These are phyloP conservation scores for Cercospora zeina DNA, from an alignment of 2,329 filamentous ascomycete species.

Conservation along the genomic window DNA sequence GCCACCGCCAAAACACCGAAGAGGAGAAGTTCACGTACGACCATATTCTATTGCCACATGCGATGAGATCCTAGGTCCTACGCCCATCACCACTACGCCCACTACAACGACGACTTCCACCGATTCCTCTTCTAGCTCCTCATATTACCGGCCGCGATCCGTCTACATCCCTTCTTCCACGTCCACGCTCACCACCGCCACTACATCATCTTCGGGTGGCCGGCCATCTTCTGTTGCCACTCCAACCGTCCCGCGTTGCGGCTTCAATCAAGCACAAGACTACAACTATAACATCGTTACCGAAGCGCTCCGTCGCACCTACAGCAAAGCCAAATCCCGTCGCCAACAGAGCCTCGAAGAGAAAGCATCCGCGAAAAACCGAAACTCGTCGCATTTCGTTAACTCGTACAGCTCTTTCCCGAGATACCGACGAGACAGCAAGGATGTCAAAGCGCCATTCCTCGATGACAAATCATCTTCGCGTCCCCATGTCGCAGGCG, in stretches of 20 bases:
- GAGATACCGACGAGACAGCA: slow-evolving; percentile 7
- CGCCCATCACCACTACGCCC: background rate
- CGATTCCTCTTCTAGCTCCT: background rate
- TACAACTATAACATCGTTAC: background rate
- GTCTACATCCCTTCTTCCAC: background rate
- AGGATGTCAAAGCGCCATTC: slow-evolving; percentile 4
- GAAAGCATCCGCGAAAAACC: background rate
- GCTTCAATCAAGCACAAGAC: background rate
- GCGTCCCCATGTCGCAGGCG: background rate
- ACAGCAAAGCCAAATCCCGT: background rate
- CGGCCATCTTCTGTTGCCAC: background rate
- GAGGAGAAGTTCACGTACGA: background rate
- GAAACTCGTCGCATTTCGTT: background rate
- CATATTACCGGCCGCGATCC: background rate
- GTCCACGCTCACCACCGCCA: background rate
- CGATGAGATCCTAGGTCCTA: slow-evolving; percentile 1
- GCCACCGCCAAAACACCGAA: background rate
- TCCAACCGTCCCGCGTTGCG: background rate
- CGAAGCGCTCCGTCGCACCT: background rate
- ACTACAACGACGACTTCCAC: background rate
- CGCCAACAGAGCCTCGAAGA: background rate
- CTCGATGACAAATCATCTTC: background rate
- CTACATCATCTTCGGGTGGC: background rate
- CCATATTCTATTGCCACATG: slow-evolving; percentile 3
- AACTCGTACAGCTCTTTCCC: slow-evolving; percentile 7